phyloP scores from a whole-genome alignment of 805 yeast genomes.

The Kazachstania bromeliacearum region DNA sequence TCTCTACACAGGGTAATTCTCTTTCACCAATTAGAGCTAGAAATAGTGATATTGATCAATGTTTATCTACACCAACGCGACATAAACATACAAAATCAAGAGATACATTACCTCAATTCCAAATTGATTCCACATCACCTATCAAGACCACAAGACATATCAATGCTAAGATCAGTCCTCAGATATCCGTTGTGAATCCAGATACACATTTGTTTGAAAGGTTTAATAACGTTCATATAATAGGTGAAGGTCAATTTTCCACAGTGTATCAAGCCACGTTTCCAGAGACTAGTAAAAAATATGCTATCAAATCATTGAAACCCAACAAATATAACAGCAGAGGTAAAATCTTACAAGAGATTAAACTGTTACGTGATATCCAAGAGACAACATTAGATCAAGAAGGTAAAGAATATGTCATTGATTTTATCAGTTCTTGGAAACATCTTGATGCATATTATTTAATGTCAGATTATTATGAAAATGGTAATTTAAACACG shows the following conservation, averaged over 20 bases:
- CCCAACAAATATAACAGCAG: conserved; percentile 29
- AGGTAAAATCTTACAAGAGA: conserved; percentile 24
- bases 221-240: conserved; percentile 52
- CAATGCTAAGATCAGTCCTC: conserved; percentile 14
- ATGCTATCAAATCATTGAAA: conserved; percentile 83
- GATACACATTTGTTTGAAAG: conserved; percentile 37
- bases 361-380: conserved; percentile 23
- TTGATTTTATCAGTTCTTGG: conserved; percentile 80
- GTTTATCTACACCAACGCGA: conserved; percentile 18
- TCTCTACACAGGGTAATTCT: conserved; percentile 1
- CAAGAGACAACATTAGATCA: conserved; percentile 36
- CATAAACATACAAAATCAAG: conserved; percentile 8
- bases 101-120: neutral
- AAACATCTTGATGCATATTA: conserved; percentile 65
- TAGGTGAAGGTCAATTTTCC: conserved; percentile 87
- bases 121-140: neutral
- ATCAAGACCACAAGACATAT: conserved; percentile 11
- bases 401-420: conserved; percentile 65
- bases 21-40: conserved; percentile 7
- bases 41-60: conserved; percentile 4
- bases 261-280: conserved; percentile 74
- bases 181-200: conserved; percentile 14
- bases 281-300: conserved; percentile 44
- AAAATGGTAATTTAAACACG: conserved; percentile 80
- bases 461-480: conserved; percentile 92